Conservation (phyloP, 768 basidiomycete species). For the Russula sp. region DNA sequence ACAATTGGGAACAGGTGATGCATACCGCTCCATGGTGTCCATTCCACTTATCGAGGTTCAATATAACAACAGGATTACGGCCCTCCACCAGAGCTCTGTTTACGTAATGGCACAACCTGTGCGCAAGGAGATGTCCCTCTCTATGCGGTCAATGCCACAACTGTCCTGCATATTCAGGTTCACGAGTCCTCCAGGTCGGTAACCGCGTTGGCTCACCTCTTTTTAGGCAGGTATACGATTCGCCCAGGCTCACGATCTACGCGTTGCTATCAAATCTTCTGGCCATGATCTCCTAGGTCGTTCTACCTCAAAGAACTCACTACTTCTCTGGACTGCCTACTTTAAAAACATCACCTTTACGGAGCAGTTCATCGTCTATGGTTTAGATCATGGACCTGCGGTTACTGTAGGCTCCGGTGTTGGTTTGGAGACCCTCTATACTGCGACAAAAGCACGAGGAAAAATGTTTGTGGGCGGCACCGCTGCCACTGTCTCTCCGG, state of each 20-base stretch:
- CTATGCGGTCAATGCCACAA: conserved; percentile 28
- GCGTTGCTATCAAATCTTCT: conserved; percentile 36
- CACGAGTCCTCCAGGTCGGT: too few relatives aligned
- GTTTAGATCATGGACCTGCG: conserved; percentile 32
- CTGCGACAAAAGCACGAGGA: conserved; percentile 25
- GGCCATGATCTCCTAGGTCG: conserved; percentile 47
- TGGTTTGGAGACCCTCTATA: conserved; percentile 27
- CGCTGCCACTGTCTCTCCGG: conserved; percentile 30
- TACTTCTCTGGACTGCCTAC: conserved; percentile 45
- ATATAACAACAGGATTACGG: conserved; percentile 7
- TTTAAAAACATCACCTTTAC: conserved; percentile 39
- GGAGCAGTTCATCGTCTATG: conserved; percentile 29
- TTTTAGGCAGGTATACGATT: conserved; percentile 37
- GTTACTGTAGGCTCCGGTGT: conserved; percentile 33
- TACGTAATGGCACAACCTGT: conserved; percentile 22
- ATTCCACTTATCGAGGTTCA: not conserved
- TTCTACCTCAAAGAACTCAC: conserved; percentile 42
- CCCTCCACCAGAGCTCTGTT: conserved; percentile 21
- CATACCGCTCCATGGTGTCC: not conserved
- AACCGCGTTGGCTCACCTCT: not conserved
- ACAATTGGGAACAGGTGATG: conserved; percentile 30
- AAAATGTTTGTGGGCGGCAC: conserved; percentile 33
- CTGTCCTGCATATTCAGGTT: conserved; percentile 24
- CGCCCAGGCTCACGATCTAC: conserved; percentile 35
- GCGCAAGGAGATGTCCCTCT: conserved; percentile 26